phyloP scores from a whole-genome alignment of 805 yeast species.

The Candida lessepsii region DNA sequence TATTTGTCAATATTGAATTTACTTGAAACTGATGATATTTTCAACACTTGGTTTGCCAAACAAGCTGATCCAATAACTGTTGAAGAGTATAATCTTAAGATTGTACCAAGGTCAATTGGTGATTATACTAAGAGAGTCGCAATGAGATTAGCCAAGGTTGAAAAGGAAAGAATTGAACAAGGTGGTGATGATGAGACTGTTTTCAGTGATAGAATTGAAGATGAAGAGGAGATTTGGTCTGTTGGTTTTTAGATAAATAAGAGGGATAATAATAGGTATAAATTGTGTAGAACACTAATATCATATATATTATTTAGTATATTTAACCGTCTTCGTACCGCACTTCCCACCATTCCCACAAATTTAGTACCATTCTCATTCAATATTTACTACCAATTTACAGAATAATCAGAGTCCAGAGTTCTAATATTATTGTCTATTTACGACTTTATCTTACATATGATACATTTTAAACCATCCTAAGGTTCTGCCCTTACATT shows the following conservation, averaged over 20 bases:
- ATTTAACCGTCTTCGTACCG: no score
- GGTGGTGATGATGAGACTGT: conserved; percentile 89
- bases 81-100: conserved; percentile 34
- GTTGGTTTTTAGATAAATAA: conserved; percentile 60
- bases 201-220: conserved; percentile 82
- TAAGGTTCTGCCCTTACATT: conserved; percentile 14
- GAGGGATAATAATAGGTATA: no score
- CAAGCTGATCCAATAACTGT: conserved; percentile 36
- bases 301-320: no score
- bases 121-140: conserved; percentile 93
- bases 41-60: conserved; percentile 63
- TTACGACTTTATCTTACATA: conserved; percentile 9
- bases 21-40: conserved; percentile 61
- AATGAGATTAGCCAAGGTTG: conserved; percentile 78
- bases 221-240: conserved; percentile 85
- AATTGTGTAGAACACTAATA: no score
- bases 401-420: no score
- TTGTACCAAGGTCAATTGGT: conserved; percentile 71
- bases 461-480: conserved; percentile 5
- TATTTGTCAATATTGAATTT: conserved; percentile 69
- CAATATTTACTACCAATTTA: no score
- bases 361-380: no score
- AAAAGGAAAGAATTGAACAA: conserved; percentile 81
- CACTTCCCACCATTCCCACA: no score
- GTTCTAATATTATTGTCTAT: no score